Base-by-base conservation (phyloP, 257 asterid genomes). In the Gentiana straminea region DNA sequence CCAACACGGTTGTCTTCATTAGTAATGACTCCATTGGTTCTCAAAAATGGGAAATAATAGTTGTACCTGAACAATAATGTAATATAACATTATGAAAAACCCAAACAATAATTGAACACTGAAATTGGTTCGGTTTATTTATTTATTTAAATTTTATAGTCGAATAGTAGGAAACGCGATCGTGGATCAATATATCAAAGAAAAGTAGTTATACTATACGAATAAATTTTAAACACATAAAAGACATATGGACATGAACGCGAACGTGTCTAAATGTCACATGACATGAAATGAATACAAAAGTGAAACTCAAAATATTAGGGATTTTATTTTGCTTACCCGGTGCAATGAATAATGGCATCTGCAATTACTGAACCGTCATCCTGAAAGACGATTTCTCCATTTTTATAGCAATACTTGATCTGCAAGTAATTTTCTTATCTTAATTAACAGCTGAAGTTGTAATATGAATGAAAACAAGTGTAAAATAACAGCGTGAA, bases 1-100 rank as follows among this genome's bases (percentile, higher is more conserved):
- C 81, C 86, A 44, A 82, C 80, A 13, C 92, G 75, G 13, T 77
- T 73, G 55, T 80, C 77, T 44, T 80, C 82, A 39, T 76, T 65
- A 2, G 46, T 69, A 10, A 85, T 69, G 9, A 73, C 73, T 49
- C 84, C 94, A 4, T 74, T 72, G 24, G 83, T 76, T 59, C 64
- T 73, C 64, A 85, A 70, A 73, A 85, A 82, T 33, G 92, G 83
- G 54, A 76, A 80, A 34, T 60, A 51, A 32, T 70, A 69, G 1
- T 70, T 61, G 68, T 54, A 85, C 80, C 89, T 85, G 70, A 32
- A 33, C 32, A 34, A 39, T 39, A 39, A 4, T 24, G 24, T 24
- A n/a, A 12, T 4, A 49, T 13, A 7, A 49, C 52, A 1, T 1
- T 49, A n/a, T 4, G n/a, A 4, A 24, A 49, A n/a, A 1, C 24